Evolutionary conservation across 2,329 filamentous ascomycete species (phyloP).

Genomic region (Akanthomyces muscarius): DNA sequence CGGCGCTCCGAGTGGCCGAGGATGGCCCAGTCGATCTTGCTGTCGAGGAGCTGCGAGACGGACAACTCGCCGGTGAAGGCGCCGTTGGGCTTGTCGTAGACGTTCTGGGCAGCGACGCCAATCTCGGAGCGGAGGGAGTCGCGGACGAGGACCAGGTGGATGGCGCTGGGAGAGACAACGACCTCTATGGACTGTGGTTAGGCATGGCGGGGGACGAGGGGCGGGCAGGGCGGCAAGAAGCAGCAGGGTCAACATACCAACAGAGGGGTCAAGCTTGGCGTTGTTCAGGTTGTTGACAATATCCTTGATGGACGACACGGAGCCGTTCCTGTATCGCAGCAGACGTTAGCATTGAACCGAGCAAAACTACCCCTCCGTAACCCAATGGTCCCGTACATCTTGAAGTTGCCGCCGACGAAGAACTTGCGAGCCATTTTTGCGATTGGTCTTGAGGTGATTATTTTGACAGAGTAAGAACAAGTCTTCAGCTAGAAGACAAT

Average conservation of each 20-base stretch:
- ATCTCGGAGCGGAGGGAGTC: conserved; percentile 71
- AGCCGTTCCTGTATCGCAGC: conserved; percentile 72
- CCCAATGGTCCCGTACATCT: conserved; percentile 66
- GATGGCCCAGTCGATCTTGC: conserved; percentile 82
- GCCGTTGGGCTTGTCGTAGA: conserved; percentile 94
- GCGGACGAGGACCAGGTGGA: conserved; percentile 87
- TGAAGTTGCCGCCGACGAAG: conserved; percentile 99
- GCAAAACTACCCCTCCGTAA: conserved; percentile 9
- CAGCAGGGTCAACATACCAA: conserved; percentile 50
- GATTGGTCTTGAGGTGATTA: conserved; percentile 21
- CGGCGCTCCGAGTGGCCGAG: conserved; percentile 94
- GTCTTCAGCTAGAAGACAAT: background rate
- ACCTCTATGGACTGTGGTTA: conserved; percentile 62
- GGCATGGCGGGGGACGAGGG: conserved; percentile 10
- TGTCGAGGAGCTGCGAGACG: conserved; percentile 85
- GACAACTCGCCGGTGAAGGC: conserved; percentile 97
- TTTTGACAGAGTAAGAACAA: background rate
- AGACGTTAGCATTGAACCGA: conserved; percentile 1
- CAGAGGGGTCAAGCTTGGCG: conserved; percentile 72
- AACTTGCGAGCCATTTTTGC: conserved; percentile 88
- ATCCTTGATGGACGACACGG: conserved; percentile 79
- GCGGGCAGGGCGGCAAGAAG: conserved; percentile 9
- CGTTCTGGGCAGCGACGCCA: conserved; percentile 91
- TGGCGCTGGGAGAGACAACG: conserved; percentile 83
- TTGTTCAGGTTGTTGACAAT: conserved; percentile 89